phyloP scores from a whole-genome alignment of 208 protist genomes.

The Leishmania amazonensis region DNA sequence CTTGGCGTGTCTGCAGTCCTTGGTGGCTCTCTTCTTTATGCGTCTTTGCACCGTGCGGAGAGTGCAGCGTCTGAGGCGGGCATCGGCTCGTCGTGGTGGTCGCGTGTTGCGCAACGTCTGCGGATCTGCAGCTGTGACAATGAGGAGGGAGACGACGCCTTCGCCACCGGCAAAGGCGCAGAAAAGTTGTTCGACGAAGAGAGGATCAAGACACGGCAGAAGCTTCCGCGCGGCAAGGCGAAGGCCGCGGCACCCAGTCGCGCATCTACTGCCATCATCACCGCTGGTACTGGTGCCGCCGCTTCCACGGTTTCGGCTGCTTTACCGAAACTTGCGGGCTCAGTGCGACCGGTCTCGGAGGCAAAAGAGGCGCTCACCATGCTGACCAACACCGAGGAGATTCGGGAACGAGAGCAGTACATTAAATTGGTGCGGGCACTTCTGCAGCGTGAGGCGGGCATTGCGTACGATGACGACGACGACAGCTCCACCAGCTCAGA shows the following conservation, averaged over 20 bases:
- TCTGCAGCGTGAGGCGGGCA: conserved; percentile 40
- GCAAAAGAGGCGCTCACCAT: not conserved
- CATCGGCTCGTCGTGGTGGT: conserved; percentile 20
- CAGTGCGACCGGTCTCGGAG: not conserved
- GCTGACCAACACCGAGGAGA: conserved; percentile 9
- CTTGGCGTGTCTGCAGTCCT: conserved; percentile 20
- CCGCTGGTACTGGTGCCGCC: not conserved
- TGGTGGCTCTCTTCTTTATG: conserved; percentile 19
- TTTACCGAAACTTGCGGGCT: not conserved
- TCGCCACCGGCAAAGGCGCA: conserved; percentile 39
- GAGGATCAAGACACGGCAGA: conserved; percentile 21
- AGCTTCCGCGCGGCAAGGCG: not conserved
- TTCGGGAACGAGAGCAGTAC: conserved; percentile 45
- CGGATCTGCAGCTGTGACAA: not conserved
- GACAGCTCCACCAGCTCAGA: conserved; percentile 44
- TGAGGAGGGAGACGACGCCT: conserved; percentile 55
- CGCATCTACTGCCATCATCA: not conserved
- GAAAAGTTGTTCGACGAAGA: conserved; percentile 37
- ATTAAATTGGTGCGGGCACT: conserved; percentile 56
- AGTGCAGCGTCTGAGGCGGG: not conserved
- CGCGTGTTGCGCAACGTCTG: not conserved
- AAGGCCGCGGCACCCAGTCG: not conserved
- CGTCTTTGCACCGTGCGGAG: not conserved
- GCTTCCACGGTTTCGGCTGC: not conserved
- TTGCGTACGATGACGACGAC: conserved; percentile 41